A percentile compares a stretch with the other conserved stretches of the same genome.
Evolutionary conservation across 805 yeast genomes (phyloP).

Genomic region (Zygoascus biomembranicola): DNA sequence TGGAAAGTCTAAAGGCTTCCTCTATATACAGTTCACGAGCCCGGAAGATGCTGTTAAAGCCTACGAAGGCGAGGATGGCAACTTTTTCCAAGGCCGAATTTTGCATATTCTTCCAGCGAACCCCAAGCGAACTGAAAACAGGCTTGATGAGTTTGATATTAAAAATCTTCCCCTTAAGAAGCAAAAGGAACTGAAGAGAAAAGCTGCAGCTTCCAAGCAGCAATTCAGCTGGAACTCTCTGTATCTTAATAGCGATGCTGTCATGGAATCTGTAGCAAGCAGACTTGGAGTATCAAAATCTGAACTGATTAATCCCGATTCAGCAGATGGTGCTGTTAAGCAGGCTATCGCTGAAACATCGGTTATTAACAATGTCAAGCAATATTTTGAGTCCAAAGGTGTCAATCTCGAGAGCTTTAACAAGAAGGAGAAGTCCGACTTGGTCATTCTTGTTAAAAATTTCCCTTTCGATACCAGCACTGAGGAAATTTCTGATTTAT

Average conservation of each 20-base stretch:
- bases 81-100: constrained; percentile 88
- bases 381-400: constrained; percentile 76
- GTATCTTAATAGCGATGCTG: constrained; percentile 86
- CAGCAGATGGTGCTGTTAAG: constrained; percentile 81
- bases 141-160: constrained; percentile 82
- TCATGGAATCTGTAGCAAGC: constrained; percentile 78
- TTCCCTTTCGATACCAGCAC: constrained; percentile 80
- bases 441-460: constrained; percentile 75
- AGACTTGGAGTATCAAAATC: constrained; percentile 78
- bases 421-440: constrained; percentile 67
- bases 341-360: constrained; percentile 97
- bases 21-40: constrained; percentile 65
- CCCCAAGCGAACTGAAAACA: constrained; percentile 62
- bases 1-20: constrained; percentile 87
- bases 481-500: constrained; percentile 75
- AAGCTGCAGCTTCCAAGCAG: constrained; percentile 73
- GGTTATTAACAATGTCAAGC: constrained; percentile 83
- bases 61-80: constrained; percentile 66
- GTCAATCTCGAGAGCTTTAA: constrained; percentile 71
- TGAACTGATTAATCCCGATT: constrained; percentile 80
- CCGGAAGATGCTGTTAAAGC: constrained; percentile 72
- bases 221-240: constrained; percentile 95
- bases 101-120: constrained; percentile 84
- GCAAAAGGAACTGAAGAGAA: constrained; percentile 76
- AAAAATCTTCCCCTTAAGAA: constrained; percentile 88